Evolutionary conservation across 2,329 filamentous ascomycete genomes (phyloP), one percentile per base, ranked within the genome.

Genomic region (Colletotrichum noveboracense): DNA sequence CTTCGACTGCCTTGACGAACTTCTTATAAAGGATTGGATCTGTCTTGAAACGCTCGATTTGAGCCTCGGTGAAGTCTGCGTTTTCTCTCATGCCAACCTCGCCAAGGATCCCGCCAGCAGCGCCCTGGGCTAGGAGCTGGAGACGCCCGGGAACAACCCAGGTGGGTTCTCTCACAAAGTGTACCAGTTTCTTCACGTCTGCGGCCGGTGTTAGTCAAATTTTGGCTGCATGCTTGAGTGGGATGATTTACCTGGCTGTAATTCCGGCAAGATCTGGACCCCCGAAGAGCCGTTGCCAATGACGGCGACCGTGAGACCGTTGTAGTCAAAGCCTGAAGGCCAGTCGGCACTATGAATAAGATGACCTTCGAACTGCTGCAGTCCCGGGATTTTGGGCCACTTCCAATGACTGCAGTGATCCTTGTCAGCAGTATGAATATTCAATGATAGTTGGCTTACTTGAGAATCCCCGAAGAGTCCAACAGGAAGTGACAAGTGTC

Each of bases 1-100:
- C 79, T 78, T 90, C 88, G 16, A 89, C 84, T 1, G 82, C 82
- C 77, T 87, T 87, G 9, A 88, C 82, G 60, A 89, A 89, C 30
- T 80, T 81, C 8, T 82, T 83, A 78, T 90, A 90, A 32, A 87
- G 85, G 4, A 82, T 83, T 1, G 86, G 85, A 66, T 89, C 86
- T 3, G 82, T 80, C 74, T 86, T 84, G 80, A 90, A 90, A 61
- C 81, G 86, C 61, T 85, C 83, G 28, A 89, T 87, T 75, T 89
- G 88, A 10, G 80, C 81, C 5, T 80, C 18, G 9, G 76, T 76
- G 55, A 79, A 80, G 62, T 79, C 76, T 26, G 76, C 75, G 4
- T 78, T 16, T 6, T 65, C 56, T 36, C 78, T 77, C 7, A 80
- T 66, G 67, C 78, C 78, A 62, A 79, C 76, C 30, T 78, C 61